Evolutionary conservation across 2,329 filamentous ascomycete species (phyloP), one percentile per base, ranked within the genome.

Genomic region (Magnaporthales sp.): DNA sequence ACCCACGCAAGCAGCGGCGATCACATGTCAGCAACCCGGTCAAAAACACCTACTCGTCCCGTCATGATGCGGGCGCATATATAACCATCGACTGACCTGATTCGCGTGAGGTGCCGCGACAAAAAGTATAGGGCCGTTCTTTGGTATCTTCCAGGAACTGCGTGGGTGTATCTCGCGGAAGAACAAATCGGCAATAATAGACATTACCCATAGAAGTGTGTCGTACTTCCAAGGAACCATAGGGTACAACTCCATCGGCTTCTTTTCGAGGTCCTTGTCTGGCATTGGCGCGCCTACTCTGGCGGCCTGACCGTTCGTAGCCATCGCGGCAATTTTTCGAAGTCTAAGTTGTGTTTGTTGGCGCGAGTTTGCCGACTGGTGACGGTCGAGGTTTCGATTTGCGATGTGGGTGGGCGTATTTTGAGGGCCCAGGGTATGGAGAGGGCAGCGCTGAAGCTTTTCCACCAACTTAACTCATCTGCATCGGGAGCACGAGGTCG

Each of bases 71-170:
- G 15, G n/a, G 38, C 38, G 38, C 38, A 46, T 46, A n/a, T 46
- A 46, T 1, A 15, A 46, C 38, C 2, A 19, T 29, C 13, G n/a
- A 77, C 83, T 68, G 79, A 92, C 90, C 86, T 95, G 92, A 77
- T 99, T 99, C 68, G 94, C 94, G 82, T 99, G 95, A 71, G 95
- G 95, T 66, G 94, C 95, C 61, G 93, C 95, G 71, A 99, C 95
- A 74, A 99, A 95, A 68, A 99, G 91, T 69, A 99, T 87, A 1
- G 95, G 93, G 0, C 93, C 95, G 69, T 87, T 86, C 73, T 90
- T 88, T 61, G 95, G 95, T 61, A 99, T 91, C 78, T 93, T 94
- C 93, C 95, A 99, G 69, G 93, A 92, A 71, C 93, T 93, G 70
- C 95, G 87, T 13, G 95, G 95, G 76, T 98, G 93, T 19, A 99